Evolutionary conservation across 371 early-diverging fungal species (phyloP).

Genomic region (Funneliformis caledonium): DNA sequence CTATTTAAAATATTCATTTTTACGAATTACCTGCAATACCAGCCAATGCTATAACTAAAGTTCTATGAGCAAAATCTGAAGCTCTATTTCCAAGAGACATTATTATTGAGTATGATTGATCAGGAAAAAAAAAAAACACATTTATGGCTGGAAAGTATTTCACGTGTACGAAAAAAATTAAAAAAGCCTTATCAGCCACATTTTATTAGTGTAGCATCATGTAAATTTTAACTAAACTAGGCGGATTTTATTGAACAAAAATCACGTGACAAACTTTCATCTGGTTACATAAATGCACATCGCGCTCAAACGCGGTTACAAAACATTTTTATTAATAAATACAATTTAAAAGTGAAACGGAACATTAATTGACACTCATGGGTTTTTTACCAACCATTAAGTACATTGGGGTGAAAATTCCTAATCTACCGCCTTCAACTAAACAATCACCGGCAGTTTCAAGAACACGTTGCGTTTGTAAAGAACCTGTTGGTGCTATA

Average conservation of each 20-base stretch:
- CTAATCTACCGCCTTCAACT: constrained; percentile 73
- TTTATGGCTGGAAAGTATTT: no score
- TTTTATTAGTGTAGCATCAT: no score
- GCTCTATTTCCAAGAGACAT: constrained; percentile 11
- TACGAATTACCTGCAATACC: constrained; percentile 11
- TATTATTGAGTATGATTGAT: neutral
- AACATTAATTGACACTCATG: constrained; percentile 42
- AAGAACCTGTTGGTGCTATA: constrained; percentile 82
- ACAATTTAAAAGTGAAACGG: no score
- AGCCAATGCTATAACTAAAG: neutral
- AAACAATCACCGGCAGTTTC: constrained; percentile 81
- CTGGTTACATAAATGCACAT: no score
- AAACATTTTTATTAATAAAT: no score
- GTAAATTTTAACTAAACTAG: no score
- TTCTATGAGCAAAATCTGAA: constrained; percentile 17
- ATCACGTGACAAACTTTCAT: no score
- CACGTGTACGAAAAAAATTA: no score
- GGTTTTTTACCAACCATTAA: constrained; percentile 92
- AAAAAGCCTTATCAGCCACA: no score
- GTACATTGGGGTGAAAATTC: constrained; percentile 94
- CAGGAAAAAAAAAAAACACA: no score
- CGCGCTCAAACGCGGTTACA: no score
- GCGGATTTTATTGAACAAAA: no score
- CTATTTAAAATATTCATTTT: neutral
- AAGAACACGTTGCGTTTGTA: constrained; percentile 78